phyloP scores from a whole-genome alignment of 2,329 filamentous ascomycete species.

The Monosporascus sp. region DNA sequence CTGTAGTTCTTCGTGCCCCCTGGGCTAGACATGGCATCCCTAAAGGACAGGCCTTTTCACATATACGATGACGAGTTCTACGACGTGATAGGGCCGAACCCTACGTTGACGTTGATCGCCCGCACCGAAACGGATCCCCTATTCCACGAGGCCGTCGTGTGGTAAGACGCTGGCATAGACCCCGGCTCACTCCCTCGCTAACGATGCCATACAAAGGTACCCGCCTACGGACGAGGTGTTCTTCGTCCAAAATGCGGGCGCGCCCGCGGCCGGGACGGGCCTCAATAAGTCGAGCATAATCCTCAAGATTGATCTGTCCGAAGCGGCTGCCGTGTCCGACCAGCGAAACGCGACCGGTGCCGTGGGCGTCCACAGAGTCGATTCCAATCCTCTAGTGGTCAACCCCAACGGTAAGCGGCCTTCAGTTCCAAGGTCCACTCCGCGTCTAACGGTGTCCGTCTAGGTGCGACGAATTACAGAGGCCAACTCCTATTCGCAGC shows the following conservation, averaged over 20 bases:
- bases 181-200: background rate
- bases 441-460: background rate
- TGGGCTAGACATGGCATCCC: constrained; percentile 32
- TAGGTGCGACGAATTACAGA: constrained; percentile 46
- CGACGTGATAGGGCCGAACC: constrained; percentile 42
- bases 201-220: constrained; percentile 22
- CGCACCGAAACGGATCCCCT: constrained; percentile 38
- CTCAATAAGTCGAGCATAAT: constrained; percentile 46
- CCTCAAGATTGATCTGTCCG: constrained; percentile 42
- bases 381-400: constrained; percentile 37
- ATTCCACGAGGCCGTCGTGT: constrained; percentile 53
- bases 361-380: constrained; percentile 37
- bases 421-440: no score
- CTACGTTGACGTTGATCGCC: constrained; percentile 45
- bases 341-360: constrained; percentile 32
- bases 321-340: constrained; percentile 35
- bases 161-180: constrained; percentile 25
- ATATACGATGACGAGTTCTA: constrained; percentile 48
- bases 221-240: constrained; percentile 46
- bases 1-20: constrained; percentile 39
- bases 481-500: constrained; percentile 44
- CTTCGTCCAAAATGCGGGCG: constrained; percentile 49
- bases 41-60: constrained; percentile 35
- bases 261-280: constrained; percentile 40
- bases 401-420: constrained; percentile 43